Evolutionary conservation across 495 filamentous ascomycete genomes (phyloP).

Genomic region (Elasticomyces elasticus): DNA sequence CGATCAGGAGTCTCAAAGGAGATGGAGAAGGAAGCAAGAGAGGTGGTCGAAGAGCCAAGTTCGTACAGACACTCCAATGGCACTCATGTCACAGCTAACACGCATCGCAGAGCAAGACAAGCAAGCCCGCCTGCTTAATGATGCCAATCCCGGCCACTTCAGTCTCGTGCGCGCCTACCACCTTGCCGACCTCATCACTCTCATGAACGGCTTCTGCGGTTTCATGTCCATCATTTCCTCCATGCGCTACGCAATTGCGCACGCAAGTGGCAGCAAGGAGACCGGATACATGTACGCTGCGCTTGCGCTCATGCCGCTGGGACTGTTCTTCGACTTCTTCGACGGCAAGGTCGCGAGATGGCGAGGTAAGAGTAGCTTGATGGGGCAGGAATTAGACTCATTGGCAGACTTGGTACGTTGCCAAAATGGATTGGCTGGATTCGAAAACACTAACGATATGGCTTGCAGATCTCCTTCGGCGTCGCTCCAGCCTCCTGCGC

Average conservation of each 20-base stretch:
- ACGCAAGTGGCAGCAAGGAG: slow-evolving; percentile 50
- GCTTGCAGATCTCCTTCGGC: slow-evolving; percentile 80
- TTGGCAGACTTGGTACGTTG: slow-evolving; percentile 76
- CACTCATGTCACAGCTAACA: neutral
- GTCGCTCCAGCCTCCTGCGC: slow-evolving; percentile 77
- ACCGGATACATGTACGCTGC: slow-evolving; percentile 72
- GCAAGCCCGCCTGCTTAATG: slow-evolving; percentile 71
- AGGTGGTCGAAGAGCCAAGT: slow-evolving; percentile 7
- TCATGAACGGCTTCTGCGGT: slow-evolving; percentile 79
- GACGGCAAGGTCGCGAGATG: slow-evolving; percentile 93
- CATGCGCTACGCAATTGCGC: slow-evolving; percentile 82
- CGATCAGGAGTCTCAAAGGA: slow-evolving; percentile 12
- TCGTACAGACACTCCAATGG: neutral
- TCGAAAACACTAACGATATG: neutral
- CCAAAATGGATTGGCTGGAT: neutral
- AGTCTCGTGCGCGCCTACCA: slow-evolving; percentile 74
- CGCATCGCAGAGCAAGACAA: slow-evolving; percentile 57
- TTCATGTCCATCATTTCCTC: slow-evolving; percentile 94
- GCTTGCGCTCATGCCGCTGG: slow-evolving; percentile 81
- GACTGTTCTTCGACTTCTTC: slow-evolving; percentile 97
- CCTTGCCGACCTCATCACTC: slow-evolving; percentile 89
- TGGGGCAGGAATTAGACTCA: slow-evolving; percentile 98
- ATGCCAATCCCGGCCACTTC: slow-evolving; percentile 63
- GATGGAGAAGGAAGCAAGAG: slow-evolving; percentile 6
- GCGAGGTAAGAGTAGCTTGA: slow-evolving; percentile 88